Conservation (phyloP, 148 eudicot genomes). For the Rhododendron kiyosumense region DNA sequence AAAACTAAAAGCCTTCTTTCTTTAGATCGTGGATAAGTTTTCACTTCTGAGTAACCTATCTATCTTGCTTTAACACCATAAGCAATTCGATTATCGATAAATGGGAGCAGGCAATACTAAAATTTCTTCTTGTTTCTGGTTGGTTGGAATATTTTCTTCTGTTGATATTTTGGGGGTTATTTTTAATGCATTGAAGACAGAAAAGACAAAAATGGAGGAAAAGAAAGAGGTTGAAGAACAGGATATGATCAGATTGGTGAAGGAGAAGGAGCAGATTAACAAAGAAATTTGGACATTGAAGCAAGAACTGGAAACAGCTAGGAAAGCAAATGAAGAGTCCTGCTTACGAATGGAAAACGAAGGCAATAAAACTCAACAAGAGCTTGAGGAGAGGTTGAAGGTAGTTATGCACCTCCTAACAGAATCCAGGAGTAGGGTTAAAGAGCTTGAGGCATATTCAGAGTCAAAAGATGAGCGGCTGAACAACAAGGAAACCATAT, state of each 20-base stretch:
- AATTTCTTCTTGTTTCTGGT: neutral
- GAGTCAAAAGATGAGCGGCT: conserved; percentile 40
- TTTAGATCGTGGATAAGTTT: neutral
- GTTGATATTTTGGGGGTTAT: conserved; percentile 7
- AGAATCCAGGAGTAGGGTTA: conserved; percentile 43
- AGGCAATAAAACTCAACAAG: conserved; percentile 31
- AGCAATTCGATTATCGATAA: neutral
- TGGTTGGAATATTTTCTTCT: neutral
- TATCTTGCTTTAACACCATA: neutral
- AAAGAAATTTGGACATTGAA: conserved; percentile 41
- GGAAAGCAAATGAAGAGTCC: conserved; percentile 43
- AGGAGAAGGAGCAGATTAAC: conserved; percentile 42
- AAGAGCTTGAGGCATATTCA: conserved; percentile 52
- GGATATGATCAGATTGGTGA: conserved; percentile 32
- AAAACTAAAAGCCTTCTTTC: neutral
- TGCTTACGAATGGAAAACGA: conserved; percentile 40
- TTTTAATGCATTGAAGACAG: conserved; percentile 23
- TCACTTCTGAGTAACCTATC: neutral
- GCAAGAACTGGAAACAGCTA: conserved; percentile 47
- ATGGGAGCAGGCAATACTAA: neutral
- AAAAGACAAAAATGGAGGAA: conserved; percentile 31
- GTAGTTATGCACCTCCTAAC: conserved; percentile 37
- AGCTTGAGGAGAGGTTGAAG: conserved; percentile 53
- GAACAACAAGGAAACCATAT: conserved; percentile 59
- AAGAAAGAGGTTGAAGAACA: conserved; percentile 45